Evolutionary conservation across 768 basidiomycete genomes (phyloP), one percentile per base, ranked within the genome.

Genomic region (Suillus subluteus): DNA sequence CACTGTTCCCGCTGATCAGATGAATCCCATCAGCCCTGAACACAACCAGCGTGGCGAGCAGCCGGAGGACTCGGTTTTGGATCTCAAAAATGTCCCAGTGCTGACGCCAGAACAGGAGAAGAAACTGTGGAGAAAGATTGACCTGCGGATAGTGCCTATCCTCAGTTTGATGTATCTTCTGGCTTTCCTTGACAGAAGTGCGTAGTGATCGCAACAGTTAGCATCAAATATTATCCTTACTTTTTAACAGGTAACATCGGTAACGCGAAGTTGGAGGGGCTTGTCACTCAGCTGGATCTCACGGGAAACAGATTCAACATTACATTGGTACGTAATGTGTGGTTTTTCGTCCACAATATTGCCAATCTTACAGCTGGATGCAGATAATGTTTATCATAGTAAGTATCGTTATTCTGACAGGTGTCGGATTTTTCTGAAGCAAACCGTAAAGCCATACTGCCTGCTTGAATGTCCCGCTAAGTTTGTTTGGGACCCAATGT

Each of bases 311-410:
- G 85, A 69, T 91, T 87, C 69, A 90, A 89, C 66, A 84, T 88
- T 46, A 87, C 87, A 1, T 72, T 90, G 73, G 88, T 89, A 62
- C 32, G 79, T 73, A 9, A 86, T 87, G 64, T 21, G 78, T 72
- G 6, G 26, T 35, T 32, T 35, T 26, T 21, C 43, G 15, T 26
- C 18, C 5, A 15, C 38, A n/a, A 9, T n/a, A 30, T 61, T 43
- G 4, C 1, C 26, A 32, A 37, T 65, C 44, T 38, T 59, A 30
- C 43, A 5, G 32, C 16, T 35, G 35, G 37, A 32, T 15, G 13
- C 64, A 90, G 88, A 89, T 87, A 0, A 86, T 89, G 84, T 90
- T 83, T 70, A 89, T 88, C 70, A 83, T 90, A 62, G 88, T 89
- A 69, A 67, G 86, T 74, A 13, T 32, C 2, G 11, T 30, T 43